Percentiles rank a stretch among this genome's conserved stretches.
Conservation (phyloP, 1,284 basidiomycete genomes). For the Spongiforma sp. region DNA sequence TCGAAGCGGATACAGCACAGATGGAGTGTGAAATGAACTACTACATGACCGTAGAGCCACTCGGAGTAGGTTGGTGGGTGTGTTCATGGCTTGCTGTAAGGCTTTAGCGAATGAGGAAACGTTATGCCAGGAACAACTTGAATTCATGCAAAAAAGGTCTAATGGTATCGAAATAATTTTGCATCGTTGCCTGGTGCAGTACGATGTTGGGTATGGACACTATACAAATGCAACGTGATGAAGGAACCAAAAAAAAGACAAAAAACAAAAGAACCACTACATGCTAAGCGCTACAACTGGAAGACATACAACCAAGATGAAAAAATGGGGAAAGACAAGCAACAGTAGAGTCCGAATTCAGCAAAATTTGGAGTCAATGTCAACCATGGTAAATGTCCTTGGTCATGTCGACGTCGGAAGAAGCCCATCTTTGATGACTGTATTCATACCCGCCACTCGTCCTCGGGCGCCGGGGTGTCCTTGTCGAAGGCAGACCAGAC, state of each 20-base stretch:
- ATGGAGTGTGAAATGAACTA: background rate
- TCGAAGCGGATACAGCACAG: background rate
- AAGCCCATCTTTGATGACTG: conserved; percentile 31
- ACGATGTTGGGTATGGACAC: background rate
- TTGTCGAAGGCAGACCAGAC: background rate
- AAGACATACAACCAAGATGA: conserved; percentile 1
- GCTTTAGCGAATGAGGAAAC: too few species aligned
- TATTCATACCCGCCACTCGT: conserved; percentile 12
- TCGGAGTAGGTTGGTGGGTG: conserved; percentile 7
- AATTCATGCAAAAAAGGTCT: background rate
- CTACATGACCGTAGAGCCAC: conserved; percentile 8
- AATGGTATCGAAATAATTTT: background rate
- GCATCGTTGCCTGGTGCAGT: background rate
- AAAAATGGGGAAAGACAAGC: background rate
- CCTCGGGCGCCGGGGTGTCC: conserved; percentile 1
- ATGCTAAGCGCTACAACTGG: conserved; percentile 20
- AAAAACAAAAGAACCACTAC: too few species aligned
- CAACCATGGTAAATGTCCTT: conserved; percentile 25
- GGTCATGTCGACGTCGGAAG: conserved; percentile 31
- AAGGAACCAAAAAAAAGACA: background rate
- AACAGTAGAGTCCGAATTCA: background rate
- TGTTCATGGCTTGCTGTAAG: too few species aligned
- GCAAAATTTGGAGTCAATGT: conserved; percentile 1
- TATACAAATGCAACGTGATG: too few species aligned
- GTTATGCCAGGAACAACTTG: too few species aligned